Base-by-base conservation (phyloP, 2,329 filamentous ascomycete genomes). In the Fonsecaea pugnacius region DNA sequence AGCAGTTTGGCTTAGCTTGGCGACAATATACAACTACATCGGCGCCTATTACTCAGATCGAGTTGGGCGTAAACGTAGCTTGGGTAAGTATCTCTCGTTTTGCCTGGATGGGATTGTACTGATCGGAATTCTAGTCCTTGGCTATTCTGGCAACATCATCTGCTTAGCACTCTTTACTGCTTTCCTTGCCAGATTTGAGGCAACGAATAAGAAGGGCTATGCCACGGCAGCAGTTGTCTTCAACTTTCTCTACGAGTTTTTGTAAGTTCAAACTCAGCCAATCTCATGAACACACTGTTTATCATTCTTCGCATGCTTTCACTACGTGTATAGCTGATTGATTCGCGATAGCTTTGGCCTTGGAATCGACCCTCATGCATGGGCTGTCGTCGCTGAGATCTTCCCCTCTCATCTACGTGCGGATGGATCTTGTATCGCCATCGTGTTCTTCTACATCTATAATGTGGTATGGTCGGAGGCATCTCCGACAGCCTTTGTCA, bases 321-420 rank as follows among this genome's bases (percentile, higher is more conserved):
- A 9, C 35, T 70, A 18, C 27, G 33, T 70, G 71, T 48, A 67
- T 66, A 16, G 59, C 69, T 2, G 63, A 60, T 27, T 71, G 67
- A 53, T 58, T 71, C 9, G 69, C 18, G 14, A 48, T 52, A 21
- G 52, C 27, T 60, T 33, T 21, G 18, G 27, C 5, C 57, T 33
- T 32, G 24, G 46, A 7, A 18, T 54, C 21, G 24, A 54, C 51
- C 21, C 24, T 7, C 9, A 18, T 35, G 16, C 14, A 5, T 24
- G 27, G 16, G 27, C 32, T 89, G 54, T 68, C 40, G 32, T 61
- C 6, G 59, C 64, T 1, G 68, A 72, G 55, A 68, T 72, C 48
- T 70, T 71, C 59, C 70, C 70, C 16, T 69, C 57, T 7, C 63
- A 67, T 24, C 61, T 70, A 40, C 65, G 70, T 2, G 35, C 12